Base-by-base conservation (phyloP, 306 rosid genomes). In the Fragaria vesca region DNA sequence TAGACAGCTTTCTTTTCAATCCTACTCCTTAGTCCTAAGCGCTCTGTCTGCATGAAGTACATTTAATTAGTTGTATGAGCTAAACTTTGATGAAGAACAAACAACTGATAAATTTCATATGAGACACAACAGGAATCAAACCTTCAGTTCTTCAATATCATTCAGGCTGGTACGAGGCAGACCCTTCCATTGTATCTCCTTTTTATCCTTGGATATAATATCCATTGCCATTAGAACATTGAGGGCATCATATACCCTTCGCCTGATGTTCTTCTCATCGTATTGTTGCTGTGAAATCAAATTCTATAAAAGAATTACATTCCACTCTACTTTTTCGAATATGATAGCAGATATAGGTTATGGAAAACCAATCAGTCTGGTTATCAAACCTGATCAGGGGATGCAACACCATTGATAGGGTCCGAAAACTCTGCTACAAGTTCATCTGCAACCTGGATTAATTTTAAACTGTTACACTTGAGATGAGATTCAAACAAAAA, bases 141-240 rank as follows among this genome's bases (percentile, higher is more conserved):
- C 98, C 97, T 95, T 92, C 60, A 95, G 83, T 86, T 92, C 97
- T 86, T 95, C 97, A 80, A 95, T 88, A 79, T 92, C 97, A 69
- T 83, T 95, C 81, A 81, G 74, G 82, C 93, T 92, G 38, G 96
- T 89, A 66, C 92, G 98, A 83, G 98, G 98, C 71, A 95, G 92
- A 81, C 98, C 98, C 87, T 86, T 92, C 98, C 98, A 95, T 83
- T 95, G 98, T 77, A 95, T 95, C 83, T 95, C 97, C 69, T 92
- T 95, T 84, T 95, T 95, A 85, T 95, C 98, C 91, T 95, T 95
- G 20, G 98, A 92, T 83, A 95, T 95, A 51, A 95, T 95, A 81
- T 95, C 97, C 98, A 95, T 95, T 60, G 98, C 97, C 98, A 92
- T 95, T 79, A 95, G 98, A 85, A 95, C 98, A 76, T 95, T 95